A percentile compares a stretch with the other conserved stretches of the same genome.
phyloP scores from a whole-genome alignment of 257 asterid genomes.

The Gynochthodes officinalis region DNA sequence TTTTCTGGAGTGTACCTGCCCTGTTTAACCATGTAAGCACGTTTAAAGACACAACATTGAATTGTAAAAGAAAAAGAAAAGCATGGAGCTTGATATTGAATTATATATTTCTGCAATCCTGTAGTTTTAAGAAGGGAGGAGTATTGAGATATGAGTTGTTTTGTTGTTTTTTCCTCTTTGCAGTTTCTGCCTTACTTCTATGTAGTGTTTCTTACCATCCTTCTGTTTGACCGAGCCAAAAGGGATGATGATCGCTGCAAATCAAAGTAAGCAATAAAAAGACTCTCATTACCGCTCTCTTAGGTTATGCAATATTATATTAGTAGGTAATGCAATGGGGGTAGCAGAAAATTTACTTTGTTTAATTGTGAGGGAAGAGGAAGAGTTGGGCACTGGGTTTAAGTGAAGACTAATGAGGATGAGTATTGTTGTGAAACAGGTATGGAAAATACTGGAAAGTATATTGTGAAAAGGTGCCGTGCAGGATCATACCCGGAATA shows the following conservation, averaged over 20 bases:
- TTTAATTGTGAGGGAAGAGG: too few relatives aligned
- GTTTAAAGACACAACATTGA: not conserved
- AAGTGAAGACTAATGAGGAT: too few relatives aligned
- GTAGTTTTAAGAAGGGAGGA: too few relatives aligned
- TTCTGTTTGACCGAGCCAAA: slow-evolving; percentile 86
- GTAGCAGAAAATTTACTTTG: too few relatives aligned
- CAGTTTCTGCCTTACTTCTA: slow-evolving; percentile 93
- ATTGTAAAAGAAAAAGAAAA: not conserved
- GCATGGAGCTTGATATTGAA: not conserved
- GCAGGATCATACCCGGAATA: slow-evolving; percentile 68
- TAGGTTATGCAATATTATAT: too few relatives aligned
- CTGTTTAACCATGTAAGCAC: slow-evolving; percentile 72
- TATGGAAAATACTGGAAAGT: slow-evolving; percentile 90
- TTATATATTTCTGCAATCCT: too few relatives aligned
- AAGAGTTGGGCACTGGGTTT: too few relatives aligned
- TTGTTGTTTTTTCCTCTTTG: slow-evolving; percentile 20
- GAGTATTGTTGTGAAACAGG: slow-evolving; percentile 43
- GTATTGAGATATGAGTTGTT: not conserved
- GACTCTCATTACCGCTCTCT: not conserved
- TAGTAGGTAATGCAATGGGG: too few relatives aligned
- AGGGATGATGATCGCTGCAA: slow-evolving; percentile 93
- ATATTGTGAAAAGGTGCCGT: slow-evolving; percentile 85
- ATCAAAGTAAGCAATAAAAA: slow-evolving; percentile 66
- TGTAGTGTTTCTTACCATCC: slow-evolving; percentile 79
- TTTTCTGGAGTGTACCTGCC: slow-evolving; percentile 96